phyloP scores from a whole-genome alignment of 805 yeast species.

The Yamadazyma phyllophila region DNA sequence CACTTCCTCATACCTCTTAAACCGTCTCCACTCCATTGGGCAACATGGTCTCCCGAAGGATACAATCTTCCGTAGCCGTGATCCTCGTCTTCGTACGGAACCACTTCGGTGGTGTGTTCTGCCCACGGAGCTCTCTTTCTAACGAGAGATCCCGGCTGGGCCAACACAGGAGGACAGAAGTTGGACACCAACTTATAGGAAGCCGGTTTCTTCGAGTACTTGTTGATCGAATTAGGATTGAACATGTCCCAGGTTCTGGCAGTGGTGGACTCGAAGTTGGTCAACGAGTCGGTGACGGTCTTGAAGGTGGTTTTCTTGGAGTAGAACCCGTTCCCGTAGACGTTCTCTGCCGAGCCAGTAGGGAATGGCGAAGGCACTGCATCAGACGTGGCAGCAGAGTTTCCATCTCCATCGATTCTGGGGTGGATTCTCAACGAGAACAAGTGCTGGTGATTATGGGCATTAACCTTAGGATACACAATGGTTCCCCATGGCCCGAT shows the following conservation, averaged over 20 bases:
- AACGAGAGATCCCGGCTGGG: constrained; percentile 71
- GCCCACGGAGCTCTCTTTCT: constrained; percentile 86
- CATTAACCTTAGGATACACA: constrained; percentile 77
- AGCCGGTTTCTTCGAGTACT: constrained; percentile 71
- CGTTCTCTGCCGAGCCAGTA: constrained; percentile 65
- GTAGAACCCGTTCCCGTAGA: constrained; percentile 76
- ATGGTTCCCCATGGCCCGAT: constrained; percentile 76
- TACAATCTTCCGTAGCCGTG: constrained; percentile 58
- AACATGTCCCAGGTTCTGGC: constrained; percentile 76
- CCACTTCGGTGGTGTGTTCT: constrained; percentile 59
- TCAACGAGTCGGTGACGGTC: constrained; percentile 64
- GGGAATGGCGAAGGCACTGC: constrained; percentile 59
- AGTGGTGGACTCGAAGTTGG: constrained; percentile 55
- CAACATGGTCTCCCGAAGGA: constrained; percentile 79
- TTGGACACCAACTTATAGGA: constrained; percentile 75
- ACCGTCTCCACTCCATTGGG: constrained; percentile 73
- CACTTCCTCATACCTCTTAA: constrained; percentile 63
- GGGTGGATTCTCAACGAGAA: constrained; percentile 78
- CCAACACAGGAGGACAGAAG: constrained; percentile 70
- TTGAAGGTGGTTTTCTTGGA: constrained; percentile 64
- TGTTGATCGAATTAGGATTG: constrained; percentile 66
- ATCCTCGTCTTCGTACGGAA: constrained; percentile 62
- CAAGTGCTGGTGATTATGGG: constrained; percentile 85
- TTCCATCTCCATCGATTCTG: constrained; percentile 75
- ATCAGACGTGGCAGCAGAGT: constrained; percentile 68